Conservation (phyloP, 371 early-diverging fungal species). For the Actinomortierella ambigua region DNA sequence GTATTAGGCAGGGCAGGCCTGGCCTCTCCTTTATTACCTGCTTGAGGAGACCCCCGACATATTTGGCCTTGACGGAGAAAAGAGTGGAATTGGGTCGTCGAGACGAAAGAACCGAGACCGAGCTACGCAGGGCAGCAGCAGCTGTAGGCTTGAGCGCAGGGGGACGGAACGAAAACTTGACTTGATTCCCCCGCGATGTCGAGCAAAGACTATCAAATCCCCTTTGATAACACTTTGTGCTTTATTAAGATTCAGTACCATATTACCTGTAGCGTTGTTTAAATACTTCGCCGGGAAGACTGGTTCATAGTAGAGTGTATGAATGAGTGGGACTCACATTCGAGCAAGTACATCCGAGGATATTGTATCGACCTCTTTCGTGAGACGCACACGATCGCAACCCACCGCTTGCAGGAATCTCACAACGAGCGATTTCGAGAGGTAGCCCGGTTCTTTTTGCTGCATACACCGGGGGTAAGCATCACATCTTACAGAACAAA, state of each 20-base stretch:
- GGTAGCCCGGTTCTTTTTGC: slow-evolving; percentile 4
- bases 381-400: slow-evolving; percentile 21
- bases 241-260: too few relatives aligned
- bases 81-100: background rate
- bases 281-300: slow-evolving; percentile 9
- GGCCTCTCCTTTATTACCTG: background rate
- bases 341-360: slow-evolving; percentile 16
- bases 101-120: slow-evolving; percentile 1
- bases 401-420: slow-evolving; percentile 12
- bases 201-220: too few relatives aligned
- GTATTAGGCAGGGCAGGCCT: too few relatives aligned
- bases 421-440: slow-evolving; percentile 9
- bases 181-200: background rate
- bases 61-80: slow-evolving; percentile 2
- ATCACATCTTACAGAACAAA: background rate
- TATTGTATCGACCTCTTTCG: slow-evolving; percentile 11
- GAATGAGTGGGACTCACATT: slow-evolving; percentile 15
- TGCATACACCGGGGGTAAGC: slow-evolving; percentile 6
- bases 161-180: background rate
- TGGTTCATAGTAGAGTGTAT: slow-evolving; percentile 22
- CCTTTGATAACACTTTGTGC: too few relatives aligned
- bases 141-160: background rate
- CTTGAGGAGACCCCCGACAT: background rate
- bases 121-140: background rate
- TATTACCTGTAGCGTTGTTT: too few relatives aligned